These are phyloP conservation scores for Psilocybe subaeruginosa DNA, from an alignment of 768 basidiomycete genomes.

Conservation along the genomic window DNA sequence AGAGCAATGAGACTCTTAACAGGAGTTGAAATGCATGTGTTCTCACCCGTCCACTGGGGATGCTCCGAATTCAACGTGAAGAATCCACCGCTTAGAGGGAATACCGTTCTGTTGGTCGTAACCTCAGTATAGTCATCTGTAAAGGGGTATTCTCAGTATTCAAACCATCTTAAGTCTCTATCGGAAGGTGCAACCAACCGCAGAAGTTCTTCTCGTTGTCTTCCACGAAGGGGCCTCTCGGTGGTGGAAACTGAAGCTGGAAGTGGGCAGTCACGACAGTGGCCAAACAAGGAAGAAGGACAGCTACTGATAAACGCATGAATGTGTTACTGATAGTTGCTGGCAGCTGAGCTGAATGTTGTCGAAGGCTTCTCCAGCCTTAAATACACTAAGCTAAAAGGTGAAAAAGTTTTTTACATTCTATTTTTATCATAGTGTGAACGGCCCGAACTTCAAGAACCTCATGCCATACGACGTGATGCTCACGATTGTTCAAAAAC, in stretches of 20 bases:
- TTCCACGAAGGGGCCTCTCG: conserved; percentile 71
- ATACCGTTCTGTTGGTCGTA: conserved; percentile 60
- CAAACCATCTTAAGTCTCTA: background rate
- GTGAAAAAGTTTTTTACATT: conserved; percentile 10
- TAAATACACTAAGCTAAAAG: background rate
- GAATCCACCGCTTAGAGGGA: conserved; percentile 68
- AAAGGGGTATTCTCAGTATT: background rate
- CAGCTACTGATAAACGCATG: conserved; percentile 20
- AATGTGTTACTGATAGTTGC: conserved; percentile 28
- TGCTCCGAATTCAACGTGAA: conserved; percentile 71
- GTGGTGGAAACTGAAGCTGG: conserved; percentile 73
- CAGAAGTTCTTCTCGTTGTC: conserved; percentile 65
- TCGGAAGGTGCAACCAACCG: conserved; percentile 39
- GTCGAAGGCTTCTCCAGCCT: background rate
- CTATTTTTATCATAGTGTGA: conserved; percentile 4
- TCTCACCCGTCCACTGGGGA: conserved; percentile 57
- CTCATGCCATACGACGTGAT: background rate
- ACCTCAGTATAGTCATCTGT: conserved; percentile 65
- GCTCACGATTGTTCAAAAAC: background rate
- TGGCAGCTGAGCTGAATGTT: background rate
- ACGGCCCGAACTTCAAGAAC: background rate
- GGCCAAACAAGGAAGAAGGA: conserved; percentile 36
- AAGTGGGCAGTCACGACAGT: conserved; percentile 72
- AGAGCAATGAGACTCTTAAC: background rate
- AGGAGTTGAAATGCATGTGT: background rate